Conservation (phyloP, 495 filamentous ascomycete genomes). For the Podospora conica region DNA sequence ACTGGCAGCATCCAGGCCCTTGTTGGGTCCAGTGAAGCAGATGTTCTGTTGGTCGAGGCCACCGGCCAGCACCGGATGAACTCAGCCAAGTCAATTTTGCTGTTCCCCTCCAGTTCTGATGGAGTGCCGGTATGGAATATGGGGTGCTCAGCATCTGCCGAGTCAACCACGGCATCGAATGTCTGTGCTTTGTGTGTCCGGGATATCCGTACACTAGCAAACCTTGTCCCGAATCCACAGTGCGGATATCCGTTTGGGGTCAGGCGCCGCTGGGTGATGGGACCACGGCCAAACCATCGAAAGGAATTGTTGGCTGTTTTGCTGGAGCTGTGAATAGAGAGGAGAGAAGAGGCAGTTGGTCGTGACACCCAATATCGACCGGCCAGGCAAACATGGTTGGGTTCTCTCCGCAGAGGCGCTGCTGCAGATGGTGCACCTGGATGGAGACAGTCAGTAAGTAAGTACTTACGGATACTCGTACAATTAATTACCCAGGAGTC, state of each 20-base stretch:
- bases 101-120: background rate
- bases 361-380: background rate
- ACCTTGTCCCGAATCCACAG: conserved; percentile 1
- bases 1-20: conserved; percentile 1
- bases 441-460: conserved; percentile 4
- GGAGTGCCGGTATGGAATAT: background rate
- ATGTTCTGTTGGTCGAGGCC: background rate
- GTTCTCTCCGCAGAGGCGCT: background rate
- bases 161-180: conserved; percentile 1
- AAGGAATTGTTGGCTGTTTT: background rate
- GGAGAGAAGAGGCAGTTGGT: conserved; percentile 4
- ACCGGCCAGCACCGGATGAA: background rate
- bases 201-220: background rate
- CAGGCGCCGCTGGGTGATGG: conserved; percentile 1
- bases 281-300: background rate
- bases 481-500: conserved; percentile 11
- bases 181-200: conserved; percentile 1
- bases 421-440: conserved; percentile 1
- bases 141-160: conserved; percentile 6
- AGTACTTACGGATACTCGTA: too few relatives aligned
- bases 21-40: background rate
- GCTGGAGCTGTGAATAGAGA: background rate
- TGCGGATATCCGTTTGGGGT: conserved; percentile 2
- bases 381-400: conserved; percentile 8
- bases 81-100: background rate